phyloP scores from a whole-genome alignment of 2,329 filamentous ascomycete species.

The Fusarium dlaminii region DNA sequence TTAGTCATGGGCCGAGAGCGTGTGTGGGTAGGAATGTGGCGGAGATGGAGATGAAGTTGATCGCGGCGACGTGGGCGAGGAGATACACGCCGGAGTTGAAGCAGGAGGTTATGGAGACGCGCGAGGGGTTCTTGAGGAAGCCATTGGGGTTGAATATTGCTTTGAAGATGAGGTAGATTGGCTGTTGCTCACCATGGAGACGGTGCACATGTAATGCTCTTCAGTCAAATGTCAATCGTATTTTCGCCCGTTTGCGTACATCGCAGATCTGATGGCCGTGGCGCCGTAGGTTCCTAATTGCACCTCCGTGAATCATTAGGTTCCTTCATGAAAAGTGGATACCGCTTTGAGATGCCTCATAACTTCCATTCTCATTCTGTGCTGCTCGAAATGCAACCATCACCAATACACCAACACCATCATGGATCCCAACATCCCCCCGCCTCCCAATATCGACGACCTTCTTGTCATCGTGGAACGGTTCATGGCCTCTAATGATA shows the following conservation, averaged over 20 bases:
- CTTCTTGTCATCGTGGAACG: rapidly evolving
- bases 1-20: slow-evolving; percentile 74
- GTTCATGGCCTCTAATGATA: rapidly evolving
- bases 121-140: slow-evolving; percentile 85
- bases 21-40: slow-evolving; percentile 86
- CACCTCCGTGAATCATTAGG: not conserved
- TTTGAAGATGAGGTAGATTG: slow-evolving; percentile 38
- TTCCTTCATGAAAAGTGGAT: rapidly evolving
- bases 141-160: slow-evolving; percentile 69
- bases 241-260: not conserved
- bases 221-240: not conserved
- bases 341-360: rapidly evolving
- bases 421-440: not conserved
- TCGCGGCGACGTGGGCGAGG: slow-evolving; percentile 72
- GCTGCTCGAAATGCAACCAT: not conserved
- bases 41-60: slow-evolving; percentile 88
- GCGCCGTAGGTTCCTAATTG: not conserved
- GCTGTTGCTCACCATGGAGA: rapidly evolving
- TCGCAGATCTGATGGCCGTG: not conserved
- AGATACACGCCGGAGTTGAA: slow-evolving; percentile 59
- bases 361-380: rapidly evolving
- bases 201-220: not conserved
- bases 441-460: rapidly evolving
- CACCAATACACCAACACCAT: not conserved
- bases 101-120: slow-evolving; percentile 75